Base-by-base conservation (phyloP, 1,284 basidiomycete genomes). In the Cryptococcus sp. region DNA sequence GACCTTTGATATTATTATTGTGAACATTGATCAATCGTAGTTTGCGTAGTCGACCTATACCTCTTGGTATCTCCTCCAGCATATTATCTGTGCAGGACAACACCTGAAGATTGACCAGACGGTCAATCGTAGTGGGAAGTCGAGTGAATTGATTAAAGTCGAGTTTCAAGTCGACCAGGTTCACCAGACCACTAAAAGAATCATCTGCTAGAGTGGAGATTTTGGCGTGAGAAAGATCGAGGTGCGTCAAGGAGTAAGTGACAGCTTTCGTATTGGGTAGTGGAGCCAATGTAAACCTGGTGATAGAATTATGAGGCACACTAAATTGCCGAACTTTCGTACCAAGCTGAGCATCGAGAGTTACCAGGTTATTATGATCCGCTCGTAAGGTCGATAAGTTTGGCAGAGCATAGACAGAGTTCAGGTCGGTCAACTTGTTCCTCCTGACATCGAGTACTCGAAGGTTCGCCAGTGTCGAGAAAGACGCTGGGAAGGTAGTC, bases 1-100 rank as follows among this genome's bases (percentile, higher is more conserved):
- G 77, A 62, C 86, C 84, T 23, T 82, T 84, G 50, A 98, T 79
- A 65, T 89, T 90, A 78, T 98, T 99, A 72, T 93, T 94, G 70
- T 96, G 94, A 3, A 88, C 85, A 65, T 96, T 89, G 45, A 98
- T 80, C 3, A 78, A 79, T 62, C 86, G 83, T n/a, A 98, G 82
- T 52, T 84, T 85, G 72, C 84, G 83, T 53, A 98, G 79, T 14
- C 80, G 79, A 32, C 92, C 91, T 50, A 98, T 86, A 42, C 83
- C 85, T 13, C 81, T 76, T 0, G 96, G 96, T 0, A 98, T 80
- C 14, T 82, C 78, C 47, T 85, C 84, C 6, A 99, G 82, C 65
- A 87, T 83, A 75, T 98, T 98, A 74, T 97, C 91, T 47, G 89
- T 90, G 69, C 90, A 92, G 4, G 88, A 88, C 3, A 99, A 83